Percentiles rank a stretch among this genome's conserved stretches.
Evolutionary conservation across 2,329 filamentous ascomycete species (phyloP).

Genomic region (Stenocarpella maydis): DNA sequence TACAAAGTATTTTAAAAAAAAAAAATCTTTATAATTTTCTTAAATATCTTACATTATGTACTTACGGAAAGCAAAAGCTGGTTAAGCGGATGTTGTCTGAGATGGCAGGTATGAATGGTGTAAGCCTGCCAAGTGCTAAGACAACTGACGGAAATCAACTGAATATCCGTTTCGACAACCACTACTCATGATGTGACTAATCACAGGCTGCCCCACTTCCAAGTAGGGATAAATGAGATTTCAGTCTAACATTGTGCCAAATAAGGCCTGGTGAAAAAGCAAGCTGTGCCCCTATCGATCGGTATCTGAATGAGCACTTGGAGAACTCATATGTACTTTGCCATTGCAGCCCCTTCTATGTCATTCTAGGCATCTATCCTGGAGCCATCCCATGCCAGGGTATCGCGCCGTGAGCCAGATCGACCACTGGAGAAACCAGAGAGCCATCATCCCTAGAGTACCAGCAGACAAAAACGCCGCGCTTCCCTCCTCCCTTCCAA

Average conservation of each 20-base stretch:
- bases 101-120: background rate
- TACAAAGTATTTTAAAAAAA: no score
- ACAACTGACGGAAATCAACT: background rate
- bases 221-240: background rate
- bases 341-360: slow-evolving; percentile 28
- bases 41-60: no score
- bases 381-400: background rate
- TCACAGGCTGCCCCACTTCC: background rate
- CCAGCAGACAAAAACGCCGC: slow-evolving; percentile 27
- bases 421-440: background rate
- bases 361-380: slow-evolving; percentile 31
- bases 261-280: background rate
- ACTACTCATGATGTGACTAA: background rate
- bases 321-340: background rate
- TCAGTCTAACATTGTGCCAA: background rate
- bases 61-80: no score
- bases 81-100: no score
- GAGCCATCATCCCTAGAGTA: background rate
- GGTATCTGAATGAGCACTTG: background rate
- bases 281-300: background rate
- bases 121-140: background rate
- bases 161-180: background rate
- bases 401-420: slow-evolving; percentile 18
- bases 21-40: no score
- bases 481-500: slow-evolving; percentile 25